A percentile compares a stretch with the other conserved stretches of the same genome.
phyloP scores from a whole-genome alignment of 2,329 filamentous ascomycete genomes.

The Calonectria crousiana region DNA sequence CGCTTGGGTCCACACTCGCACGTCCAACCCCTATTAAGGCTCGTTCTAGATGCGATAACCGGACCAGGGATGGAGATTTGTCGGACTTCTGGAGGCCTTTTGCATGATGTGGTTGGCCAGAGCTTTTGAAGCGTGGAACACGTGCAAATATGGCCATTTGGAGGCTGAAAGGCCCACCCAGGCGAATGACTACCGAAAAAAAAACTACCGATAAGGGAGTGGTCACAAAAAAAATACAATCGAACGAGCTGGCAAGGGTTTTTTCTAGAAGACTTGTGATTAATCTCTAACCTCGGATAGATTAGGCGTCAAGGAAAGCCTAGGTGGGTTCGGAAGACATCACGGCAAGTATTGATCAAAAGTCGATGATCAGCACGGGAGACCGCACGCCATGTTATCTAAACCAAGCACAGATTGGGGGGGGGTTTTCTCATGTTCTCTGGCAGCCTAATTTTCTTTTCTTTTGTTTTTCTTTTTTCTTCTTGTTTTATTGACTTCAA shows the following conservation, averaged over 20 bases:
- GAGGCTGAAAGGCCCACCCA: constrained; percentile 25
- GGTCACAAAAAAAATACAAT: background rate
- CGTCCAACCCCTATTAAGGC: constrained; percentile 15
- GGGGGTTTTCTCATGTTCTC: background rate
- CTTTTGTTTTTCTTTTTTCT: background rate
- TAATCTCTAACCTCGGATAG: constrained; percentile 24
- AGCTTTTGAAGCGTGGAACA: constrained; percentile 14
- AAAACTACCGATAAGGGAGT: constrained; percentile 16
- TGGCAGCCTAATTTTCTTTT: background rate
- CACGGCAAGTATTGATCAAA: background rate
- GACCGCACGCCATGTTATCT: background rate
- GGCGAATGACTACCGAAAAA: constrained; percentile 24
- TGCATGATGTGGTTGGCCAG: constrained; percentile 27
- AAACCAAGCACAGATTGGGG: background rate
- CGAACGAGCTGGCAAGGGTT: background rate
- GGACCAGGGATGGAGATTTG: constrained; percentile 37
- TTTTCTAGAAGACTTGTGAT: background rate
- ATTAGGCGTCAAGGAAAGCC: background rate
- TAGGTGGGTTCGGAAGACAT: background rate
- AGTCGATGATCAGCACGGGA: too few relatives aligned
- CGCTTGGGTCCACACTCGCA: constrained; percentile 32
- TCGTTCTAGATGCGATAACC: constrained; percentile 25
- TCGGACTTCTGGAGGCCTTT: constrained; percentile 26
- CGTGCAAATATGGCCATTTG: constrained; percentile 20
- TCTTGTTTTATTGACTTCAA: background rate